Evolutionary conservation across 2,329 filamentous ascomycete genomes (phyloP).

Genomic region (Colletotrichum theobromicola): DNA sequence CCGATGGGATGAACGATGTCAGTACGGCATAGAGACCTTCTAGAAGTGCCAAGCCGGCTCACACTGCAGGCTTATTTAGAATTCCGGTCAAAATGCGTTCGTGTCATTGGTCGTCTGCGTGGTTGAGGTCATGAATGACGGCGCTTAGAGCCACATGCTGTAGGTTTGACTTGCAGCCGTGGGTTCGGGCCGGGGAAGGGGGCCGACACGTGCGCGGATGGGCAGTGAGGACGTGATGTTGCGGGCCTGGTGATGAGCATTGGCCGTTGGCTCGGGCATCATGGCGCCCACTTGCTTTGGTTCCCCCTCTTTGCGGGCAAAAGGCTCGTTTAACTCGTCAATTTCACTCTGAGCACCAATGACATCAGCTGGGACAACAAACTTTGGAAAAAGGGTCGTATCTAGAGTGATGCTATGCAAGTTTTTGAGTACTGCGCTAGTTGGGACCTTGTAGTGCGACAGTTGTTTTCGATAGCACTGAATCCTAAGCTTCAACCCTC

Average conservation of each 20-base stretch:
- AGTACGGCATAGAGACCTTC: neutral
- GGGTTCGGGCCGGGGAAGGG: neutral
- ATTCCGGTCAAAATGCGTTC: neutral
- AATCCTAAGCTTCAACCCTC: too few species aligned
- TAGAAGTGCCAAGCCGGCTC: neutral
- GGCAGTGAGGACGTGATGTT: neutral
- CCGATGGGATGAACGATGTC: neutral
- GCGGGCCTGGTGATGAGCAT: neutral
- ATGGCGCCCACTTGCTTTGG: neutral
- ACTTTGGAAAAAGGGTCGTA: rapidly evolving
- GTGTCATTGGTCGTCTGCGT: neutral
- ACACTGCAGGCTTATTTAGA: neutral
- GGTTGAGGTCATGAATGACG: neutral
- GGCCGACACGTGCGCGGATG: neutral
- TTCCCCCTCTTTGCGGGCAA: neutral
- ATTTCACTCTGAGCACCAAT: neutral
- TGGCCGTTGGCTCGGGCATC: neutral
- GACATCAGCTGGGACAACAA: rapidly evolving
- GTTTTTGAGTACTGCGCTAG: too few species aligned
- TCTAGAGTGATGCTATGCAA: too few species aligned
- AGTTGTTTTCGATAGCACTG: too few species aligned
- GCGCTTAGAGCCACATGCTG: neutral
- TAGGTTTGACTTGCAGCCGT: neutral
- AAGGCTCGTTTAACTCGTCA: neutral
- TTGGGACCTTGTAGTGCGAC: too few species aligned